Conservation (phyloP, 305 asterid species). For the Nicotiana rustica region DNA sequence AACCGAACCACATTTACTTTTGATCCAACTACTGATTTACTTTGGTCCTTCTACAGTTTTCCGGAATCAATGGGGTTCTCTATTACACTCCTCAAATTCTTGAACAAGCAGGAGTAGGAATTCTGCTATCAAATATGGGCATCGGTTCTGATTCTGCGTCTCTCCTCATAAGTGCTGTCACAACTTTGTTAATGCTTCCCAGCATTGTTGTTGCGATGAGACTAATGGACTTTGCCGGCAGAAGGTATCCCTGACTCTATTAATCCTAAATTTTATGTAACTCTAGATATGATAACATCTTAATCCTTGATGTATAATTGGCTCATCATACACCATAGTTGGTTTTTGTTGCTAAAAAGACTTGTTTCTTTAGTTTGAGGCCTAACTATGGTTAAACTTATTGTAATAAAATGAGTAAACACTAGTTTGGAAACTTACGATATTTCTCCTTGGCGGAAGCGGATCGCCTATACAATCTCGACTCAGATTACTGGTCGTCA, state of each 20-base stretch:
- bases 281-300: background rate
- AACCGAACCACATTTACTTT: background rate
- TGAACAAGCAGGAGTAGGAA: conserved; percentile 96
- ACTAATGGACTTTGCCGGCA: conserved; percentile 92
- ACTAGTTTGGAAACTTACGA: no score
- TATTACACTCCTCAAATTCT: conserved; percentile 99
- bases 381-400: background rate
- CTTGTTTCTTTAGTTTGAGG: background rate
- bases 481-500: no score
- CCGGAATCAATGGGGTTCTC: conserved; percentile 94
- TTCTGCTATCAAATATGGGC: conserved; percentile 78
- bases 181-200: conserved; percentile 95
- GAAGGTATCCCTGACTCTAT: conserved; percentile 62
- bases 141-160: conserved; percentile 83
- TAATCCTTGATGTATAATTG: background rate
- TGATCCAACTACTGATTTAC: background rate
- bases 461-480: no score
- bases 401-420: no score
- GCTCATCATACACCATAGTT: background rate
- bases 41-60: conserved; percentile 56
- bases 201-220: conserved; percentile 91
- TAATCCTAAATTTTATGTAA: background rate
- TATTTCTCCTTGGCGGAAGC: no score
- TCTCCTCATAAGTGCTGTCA: conserved; percentile 80
- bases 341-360: background rate